Evolutionary conservation across 2,329 filamentous ascomycete genomes (phyloP).

Genomic region (Nemania sp.): DNA sequence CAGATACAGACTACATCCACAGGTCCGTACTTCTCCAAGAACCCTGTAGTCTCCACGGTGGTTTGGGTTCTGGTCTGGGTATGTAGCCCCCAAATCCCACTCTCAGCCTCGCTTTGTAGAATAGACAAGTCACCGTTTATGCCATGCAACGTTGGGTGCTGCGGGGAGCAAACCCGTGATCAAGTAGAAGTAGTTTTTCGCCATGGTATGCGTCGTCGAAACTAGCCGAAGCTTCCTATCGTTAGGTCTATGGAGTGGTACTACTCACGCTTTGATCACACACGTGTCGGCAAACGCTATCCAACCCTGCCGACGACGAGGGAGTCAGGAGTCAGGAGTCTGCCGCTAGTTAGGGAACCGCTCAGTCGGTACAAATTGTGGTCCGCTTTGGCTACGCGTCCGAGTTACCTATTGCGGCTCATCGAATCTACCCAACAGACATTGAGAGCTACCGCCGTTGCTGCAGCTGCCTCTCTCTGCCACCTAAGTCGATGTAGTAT

Average conservation of each 20-base stretch:
- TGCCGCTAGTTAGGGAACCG: not conserved
- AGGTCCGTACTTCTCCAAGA: not conserved
- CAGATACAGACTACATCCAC: not conserved
- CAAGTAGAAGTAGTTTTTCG: not conserved
- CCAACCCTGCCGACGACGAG: not conserved
- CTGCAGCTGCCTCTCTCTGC: not conserved
- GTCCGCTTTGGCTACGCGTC: not conserved
- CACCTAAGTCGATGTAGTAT: not conserved
- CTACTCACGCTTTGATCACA: not conserved
- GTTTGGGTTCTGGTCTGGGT: too few relatives aligned
- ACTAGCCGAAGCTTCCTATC: not conserved
- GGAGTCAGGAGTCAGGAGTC: not conserved
- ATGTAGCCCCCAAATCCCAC: not conserved
- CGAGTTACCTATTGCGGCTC: not conserved
- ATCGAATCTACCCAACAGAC: not conserved
- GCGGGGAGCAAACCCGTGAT: not conserved
- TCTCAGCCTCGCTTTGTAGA: not conserved
- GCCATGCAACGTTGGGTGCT: constrained; percentile 3
- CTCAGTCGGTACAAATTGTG: not conserved
- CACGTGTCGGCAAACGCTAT: not conserved
- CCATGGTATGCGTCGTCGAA: not conserved
- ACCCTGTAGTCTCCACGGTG: not conserved
- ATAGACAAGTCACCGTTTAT: not conserved
- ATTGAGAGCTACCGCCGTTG: not conserved
- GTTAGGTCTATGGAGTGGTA: too few relatives aligned